Evolutionary conservation across 345 rosid genomes (phyloP), one percentile per base, ranked within the genome.

Genomic region (Excoecaria agallocha): DNA sequence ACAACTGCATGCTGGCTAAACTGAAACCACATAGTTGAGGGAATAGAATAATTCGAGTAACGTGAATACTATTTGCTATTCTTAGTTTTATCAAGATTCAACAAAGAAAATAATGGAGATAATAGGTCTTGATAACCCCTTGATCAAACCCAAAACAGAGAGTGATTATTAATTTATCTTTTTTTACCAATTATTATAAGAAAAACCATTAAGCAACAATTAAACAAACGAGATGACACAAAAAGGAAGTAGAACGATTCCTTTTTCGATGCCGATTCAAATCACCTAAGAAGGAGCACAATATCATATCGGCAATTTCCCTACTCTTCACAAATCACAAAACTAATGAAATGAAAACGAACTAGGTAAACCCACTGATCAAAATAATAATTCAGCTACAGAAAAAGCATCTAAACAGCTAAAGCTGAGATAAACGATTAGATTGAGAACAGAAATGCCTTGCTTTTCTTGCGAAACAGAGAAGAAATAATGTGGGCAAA

Each of bases 281-380:
- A 35, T 66, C 35, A 66, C 77, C 77, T 66, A 55, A 56, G 35
- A 74, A 12, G 4, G 41, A 52, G 17, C 22, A 39, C 6, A 46
- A 43, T 39, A 56, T 74, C 66, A 61, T 64, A 43, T 35, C 4
- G 43, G 19, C 49, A 2, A 49, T 37, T 59, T 57, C 2, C 12
- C 8, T 16, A 39, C 35, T 20, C 37, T 45, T 1, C 17, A 22
- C 0, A 69, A 58, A 38, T 3, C 13, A 55, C 16, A 63, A n/a
- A 62, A 25, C 35, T 3, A 69, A 12, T 45, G 19, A 48, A 1
- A 64, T 64, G 49, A 20, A 24, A 46, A n/a, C 43, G 67, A 19
- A 63, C 3, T 24, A 38, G 10, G 13, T 7, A 57, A 8, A 3
- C 12, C 13, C 8, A 20, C 22, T 0, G 4, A 57, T 10, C 13